Base-by-base conservation (phyloP, 23 red algal species). In the Pyropia haitanensis region DNA sequence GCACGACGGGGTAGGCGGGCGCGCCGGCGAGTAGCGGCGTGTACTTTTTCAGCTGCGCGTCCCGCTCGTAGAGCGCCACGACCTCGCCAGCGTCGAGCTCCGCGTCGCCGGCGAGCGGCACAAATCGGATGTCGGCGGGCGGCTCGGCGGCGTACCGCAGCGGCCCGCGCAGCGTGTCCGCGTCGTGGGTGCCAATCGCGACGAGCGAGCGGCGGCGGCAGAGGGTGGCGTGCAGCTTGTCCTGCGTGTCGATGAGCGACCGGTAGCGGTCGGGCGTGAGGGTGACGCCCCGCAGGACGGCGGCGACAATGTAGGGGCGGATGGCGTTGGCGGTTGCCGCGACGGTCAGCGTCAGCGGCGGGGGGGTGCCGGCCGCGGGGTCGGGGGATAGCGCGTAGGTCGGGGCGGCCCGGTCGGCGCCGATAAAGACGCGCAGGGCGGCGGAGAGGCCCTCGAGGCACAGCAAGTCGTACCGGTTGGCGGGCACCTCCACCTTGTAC, bases 171-270 rank as follows among this genome's bases (percentile, higher is more conserved):
- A 98, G 51, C 5, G 78, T 88, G 60, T 98, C 94, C 14, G 91
- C 66, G 27, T 98, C 94, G 60, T 98, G 94, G n/a, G 88, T 90
- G 12, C 94, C 94, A 51, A 98, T 98, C 24, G 94, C 87, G 10
- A 98, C 94, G 1, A 98, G 68, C 14, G 94, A 85, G 12, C 94
- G 83, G 7, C 85, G 79, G 51, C 94, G 52, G 63, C 94, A 89
- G 60, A 98, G 74, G 63, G 91, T 98, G 34, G 91, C 86, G 64
- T 98, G 94, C 22, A 98, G 80, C 70, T 98, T 89, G 18, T 98
- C 94, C 62, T 98, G 94, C 19, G 91, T 49, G 17, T 98, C 86
- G 32, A 98, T 98, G n/a, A 98, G 46, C 59, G 67, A 83, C 64
- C 91, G 86, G 73, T 98, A 98, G 20, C 73, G 57, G 31, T 60